Conservation (phyloP, 306 rosid genomes). For the cucumber (Cucumis sativus) region DNA sequence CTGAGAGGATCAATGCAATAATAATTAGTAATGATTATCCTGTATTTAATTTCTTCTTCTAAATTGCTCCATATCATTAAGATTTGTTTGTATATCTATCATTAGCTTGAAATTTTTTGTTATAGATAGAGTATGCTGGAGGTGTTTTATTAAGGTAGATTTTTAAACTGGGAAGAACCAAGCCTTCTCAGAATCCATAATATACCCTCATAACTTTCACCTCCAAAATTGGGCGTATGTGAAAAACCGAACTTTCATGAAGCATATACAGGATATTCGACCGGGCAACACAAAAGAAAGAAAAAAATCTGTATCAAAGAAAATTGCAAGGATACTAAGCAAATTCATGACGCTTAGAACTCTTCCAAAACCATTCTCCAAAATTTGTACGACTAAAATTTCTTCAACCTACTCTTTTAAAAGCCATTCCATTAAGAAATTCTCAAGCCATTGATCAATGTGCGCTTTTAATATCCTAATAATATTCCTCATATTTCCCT, state of each 20-base stretch:
- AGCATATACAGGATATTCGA: neutral
- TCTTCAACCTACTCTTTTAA: neutral
- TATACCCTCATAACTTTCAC: neutral
- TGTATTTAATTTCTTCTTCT: neutral
- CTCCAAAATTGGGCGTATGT: neutral
- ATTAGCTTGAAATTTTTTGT: neutral
- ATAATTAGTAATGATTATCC: neutral
- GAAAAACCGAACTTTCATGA: neutral
- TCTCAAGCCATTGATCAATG: neutral
- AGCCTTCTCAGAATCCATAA: neutral
- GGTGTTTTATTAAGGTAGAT: neutral
- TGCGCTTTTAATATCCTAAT: neutral
- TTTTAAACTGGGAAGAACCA: neutral
- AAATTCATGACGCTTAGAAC: neutral
- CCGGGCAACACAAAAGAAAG: neutral
- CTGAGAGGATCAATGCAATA: conserved; percentile 8
- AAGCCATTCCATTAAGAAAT: neutral
- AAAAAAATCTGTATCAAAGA: neutral
- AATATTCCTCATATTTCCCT: neutral
- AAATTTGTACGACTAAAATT: neutral
- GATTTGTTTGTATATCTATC: neutral
- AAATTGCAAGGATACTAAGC: neutral
- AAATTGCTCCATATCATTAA: neutral
- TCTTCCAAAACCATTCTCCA: neutral
- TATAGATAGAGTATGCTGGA: neutral